Percentiles rank a stretch among this genome's conserved stretches.
These are phyloP conservation scores for Leishmania major DNA, from an alignment of 208 protist genomes.

Conservation along the genomic window DNA sequence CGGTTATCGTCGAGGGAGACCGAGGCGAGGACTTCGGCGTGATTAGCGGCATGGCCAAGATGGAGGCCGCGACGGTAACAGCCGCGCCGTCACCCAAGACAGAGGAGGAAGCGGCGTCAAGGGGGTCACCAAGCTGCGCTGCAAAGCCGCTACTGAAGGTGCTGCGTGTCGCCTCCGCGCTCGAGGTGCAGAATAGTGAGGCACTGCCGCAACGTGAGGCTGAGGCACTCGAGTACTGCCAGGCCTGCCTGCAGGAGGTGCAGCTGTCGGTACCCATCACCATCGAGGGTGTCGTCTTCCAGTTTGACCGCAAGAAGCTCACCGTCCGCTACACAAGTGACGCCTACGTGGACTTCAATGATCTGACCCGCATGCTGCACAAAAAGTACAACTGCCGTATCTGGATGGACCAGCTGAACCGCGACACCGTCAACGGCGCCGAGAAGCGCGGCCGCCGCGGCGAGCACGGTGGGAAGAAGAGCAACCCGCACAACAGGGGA, in stretches of 20 bases:
- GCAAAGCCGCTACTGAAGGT: slow-evolving; percentile 33
- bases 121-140: background rate
- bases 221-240: slow-evolving; percentile 63
- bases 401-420: slow-evolving; percentile 91
- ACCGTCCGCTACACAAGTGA: slow-evolving; percentile 84
- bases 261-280: slow-evolving; percentile 58
- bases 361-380: slow-evolving; percentile 71
- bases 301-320: slow-evolving; percentile 92
- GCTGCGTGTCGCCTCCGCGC: slow-evolving; percentile 53
- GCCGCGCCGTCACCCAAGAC: slow-evolving; percentile 12
- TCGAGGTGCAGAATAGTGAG: slow-evolving; percentile 51
- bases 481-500: slow-evolving; percentile 12
- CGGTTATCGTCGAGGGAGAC: slow-evolving; percentile 87
- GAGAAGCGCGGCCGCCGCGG: slow-evolving; percentile 23
- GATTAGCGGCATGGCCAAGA: slow-evolving; percentile 37
- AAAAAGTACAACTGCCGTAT: slow-evolving; percentile 87
- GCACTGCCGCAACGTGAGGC: slow-evolving; percentile 52
- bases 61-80: background rate
- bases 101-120: slow-evolving; percentile 19
- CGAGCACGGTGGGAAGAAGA: slow-evolving; percentile 21
- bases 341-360: slow-evolving; percentile 80
- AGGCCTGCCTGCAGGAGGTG: slow-evolving; percentile 45
- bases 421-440: slow-evolving; percentile 38
- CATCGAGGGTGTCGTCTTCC: slow-evolving; percentile 78
- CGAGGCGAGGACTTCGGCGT: slow-evolving; percentile 81